Conservation (phyloP, 2,329 filamentous ascomycete species). For the Albifimbria verrucaria region DNA sequence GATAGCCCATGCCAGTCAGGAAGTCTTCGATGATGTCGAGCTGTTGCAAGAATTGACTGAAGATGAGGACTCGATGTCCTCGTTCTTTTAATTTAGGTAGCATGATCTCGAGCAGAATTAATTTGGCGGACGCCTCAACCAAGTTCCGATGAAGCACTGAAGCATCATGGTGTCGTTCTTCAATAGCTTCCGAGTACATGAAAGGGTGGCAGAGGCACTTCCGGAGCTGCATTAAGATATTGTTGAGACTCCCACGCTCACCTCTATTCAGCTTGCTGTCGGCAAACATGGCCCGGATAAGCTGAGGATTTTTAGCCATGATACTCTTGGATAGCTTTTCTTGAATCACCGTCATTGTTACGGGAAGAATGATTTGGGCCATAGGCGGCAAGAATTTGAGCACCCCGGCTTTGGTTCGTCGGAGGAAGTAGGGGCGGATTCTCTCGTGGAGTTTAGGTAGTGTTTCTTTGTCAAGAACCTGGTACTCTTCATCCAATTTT, state of each 20-base stretch:
- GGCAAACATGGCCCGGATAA: constrained; percentile 84
- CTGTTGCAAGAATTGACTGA: constrained; percentile 91
- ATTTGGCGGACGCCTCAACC: constrained; percentile 86
- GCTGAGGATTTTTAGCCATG: constrained; percentile 80
- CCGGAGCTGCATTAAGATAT: constrained; percentile 91
- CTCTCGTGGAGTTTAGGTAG: constrained; percentile 76
- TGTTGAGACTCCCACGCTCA: constrained; percentile 81
- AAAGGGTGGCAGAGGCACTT: constrained; percentile 97
- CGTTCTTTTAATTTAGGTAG: constrained; percentile 81
- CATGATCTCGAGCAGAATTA: constrained; percentile 79
- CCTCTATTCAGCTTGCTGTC: constrained; percentile 61
- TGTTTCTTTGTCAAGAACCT: constrained; percentile 77
- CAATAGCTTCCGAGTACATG: constrained; percentile 85
- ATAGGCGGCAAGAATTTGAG: constrained; percentile 89
- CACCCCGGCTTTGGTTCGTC: constrained; percentile 85
- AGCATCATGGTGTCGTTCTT: constrained; percentile 68
- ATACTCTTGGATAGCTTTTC: constrained; percentile 95
- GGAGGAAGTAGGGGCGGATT: constrained; percentile 69
- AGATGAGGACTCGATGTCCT: constrained; percentile 88
- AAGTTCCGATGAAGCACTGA: constrained; percentile 72
- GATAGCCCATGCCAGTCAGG: constrained; percentile 68
- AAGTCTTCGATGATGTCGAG: constrained; percentile 93
- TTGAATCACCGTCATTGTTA: constrained; percentile 93
- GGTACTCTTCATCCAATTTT: constrained; percentile 70
- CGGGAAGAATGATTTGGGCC: constrained; percentile 89